A percentile compares a stretch with the other conserved stretches of the same genome.
Conservation (phyloP, 352 stramenopile genomes). For the Phytopythium helicoides region DNA sequence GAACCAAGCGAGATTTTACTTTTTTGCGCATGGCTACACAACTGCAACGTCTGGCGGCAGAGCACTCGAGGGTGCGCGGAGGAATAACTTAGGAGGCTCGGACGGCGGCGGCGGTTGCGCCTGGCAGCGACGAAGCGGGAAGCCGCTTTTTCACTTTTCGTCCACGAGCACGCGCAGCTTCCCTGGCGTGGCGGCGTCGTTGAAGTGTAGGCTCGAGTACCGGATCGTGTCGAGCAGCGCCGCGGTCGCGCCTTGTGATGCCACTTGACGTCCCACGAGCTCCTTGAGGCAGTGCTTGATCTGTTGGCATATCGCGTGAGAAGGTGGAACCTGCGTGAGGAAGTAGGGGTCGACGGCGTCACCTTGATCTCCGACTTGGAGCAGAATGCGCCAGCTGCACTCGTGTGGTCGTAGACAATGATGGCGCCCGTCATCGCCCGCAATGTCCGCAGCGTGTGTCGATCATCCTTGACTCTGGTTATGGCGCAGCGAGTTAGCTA, state of each 20-base stretch:
- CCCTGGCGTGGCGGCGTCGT: slow-evolving; percentile 40
- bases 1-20: too few relatives aligned
- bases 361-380: slow-evolving; percentile 64
- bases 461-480: slow-evolving; percentile 23
- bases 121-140: not conserved
- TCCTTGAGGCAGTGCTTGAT: slow-evolving; percentile 63
- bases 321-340: too few relatives aligned
- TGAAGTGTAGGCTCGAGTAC: slow-evolving; percentile 55
- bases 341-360: not conserved
- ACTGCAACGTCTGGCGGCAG: too few relatives aligned
- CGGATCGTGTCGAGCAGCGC: slow-evolving; percentile 51
- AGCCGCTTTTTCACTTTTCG: slow-evolving; percentile 14
- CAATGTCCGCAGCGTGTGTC: slow-evolving; percentile 40
- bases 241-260: slow-evolving; percentile 18
- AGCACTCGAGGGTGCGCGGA: too few relatives aligned
- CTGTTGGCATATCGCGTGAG: slow-evolving; percentile 14
- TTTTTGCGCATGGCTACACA: slow-evolving; percentile 19
- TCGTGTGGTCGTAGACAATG: slow-evolving; percentile 57
- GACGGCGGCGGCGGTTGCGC: not conserved
- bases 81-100: slow-evolving; percentile 5
- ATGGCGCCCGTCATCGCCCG: slow-evolving; percentile 57
- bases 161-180: slow-evolving; percentile 43
- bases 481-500: not conserved
- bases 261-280: slow-evolving; percentile 34
- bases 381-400: slow-evolving; percentile 38